These are phyloP conservation scores for Comarum palustre DNA, from an alignment of 306 rosid genomes.

Conservation along the genomic window DNA sequence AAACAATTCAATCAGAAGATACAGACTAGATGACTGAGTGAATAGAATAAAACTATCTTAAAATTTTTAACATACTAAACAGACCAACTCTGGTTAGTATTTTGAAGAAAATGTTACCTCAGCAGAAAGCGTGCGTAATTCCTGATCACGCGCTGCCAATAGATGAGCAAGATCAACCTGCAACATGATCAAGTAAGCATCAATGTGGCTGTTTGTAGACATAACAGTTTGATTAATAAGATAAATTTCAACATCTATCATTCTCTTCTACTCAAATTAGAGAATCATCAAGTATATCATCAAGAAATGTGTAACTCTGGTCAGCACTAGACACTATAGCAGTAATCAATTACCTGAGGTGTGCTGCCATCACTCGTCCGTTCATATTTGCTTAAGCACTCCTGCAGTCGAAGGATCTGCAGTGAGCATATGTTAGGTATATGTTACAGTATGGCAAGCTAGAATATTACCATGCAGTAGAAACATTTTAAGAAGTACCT, in stretches of 20 bases:
- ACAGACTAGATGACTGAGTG: neutral
- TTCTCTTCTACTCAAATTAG: neutral
- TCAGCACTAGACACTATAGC: neutral
- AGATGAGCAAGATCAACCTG: slow-evolving; percentile 99
- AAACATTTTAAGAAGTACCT: slow-evolving; percentile 43
- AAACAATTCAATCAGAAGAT: neutral
- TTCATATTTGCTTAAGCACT: slow-evolving; percentile 83
- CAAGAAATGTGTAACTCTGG: neutral
- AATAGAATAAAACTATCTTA: neutral
- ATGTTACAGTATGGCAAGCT: neutral
- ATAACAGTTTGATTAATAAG: neutral
- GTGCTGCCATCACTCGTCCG: slow-evolving; percentile 81
- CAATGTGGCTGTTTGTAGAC: neutral
- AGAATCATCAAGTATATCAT: neutral
- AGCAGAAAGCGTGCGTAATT: slow-evolving; percentile 85
- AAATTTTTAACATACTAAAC: neutral
- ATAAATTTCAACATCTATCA: neutral
- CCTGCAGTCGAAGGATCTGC: slow-evolving; percentile 93
- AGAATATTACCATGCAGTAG: neutral
- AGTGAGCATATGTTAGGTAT: slow-evolving; percentile 14
- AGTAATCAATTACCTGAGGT: slow-evolving; percentile 64
- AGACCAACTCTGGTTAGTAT: neutral
- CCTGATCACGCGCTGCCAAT: slow-evolving; percentile 97
- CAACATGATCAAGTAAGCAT: slow-evolving; percentile 20
- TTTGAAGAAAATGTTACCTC: slow-evolving; percentile 57